Evolutionary conservation across 2,329 filamentous ascomycete genomes (phyloP), one percentile per base, ranked within the genome.

Genomic region (Ceratocystis alfenasii): DNA sequence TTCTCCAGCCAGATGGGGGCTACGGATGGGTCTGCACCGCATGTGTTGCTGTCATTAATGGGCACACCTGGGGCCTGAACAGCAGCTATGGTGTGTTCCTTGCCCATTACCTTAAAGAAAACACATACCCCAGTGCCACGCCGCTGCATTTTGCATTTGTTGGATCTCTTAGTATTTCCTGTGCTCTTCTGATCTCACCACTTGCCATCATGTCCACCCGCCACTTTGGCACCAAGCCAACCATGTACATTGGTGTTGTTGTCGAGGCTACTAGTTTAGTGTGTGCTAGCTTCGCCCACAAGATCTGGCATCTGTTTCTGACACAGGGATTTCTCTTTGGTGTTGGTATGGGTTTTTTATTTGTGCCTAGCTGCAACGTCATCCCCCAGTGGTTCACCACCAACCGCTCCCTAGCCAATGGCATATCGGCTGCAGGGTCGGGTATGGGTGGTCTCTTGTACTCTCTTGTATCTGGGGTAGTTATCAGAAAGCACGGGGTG

Each of bases 261-360:
- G 76, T 92, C 60, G 83, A 89, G 73, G 80, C 84, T 0, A 75
- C 78, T 7, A 85, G 83, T 25, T 80, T 92, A 68, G 81, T 91
- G 57, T 83, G 83, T 1, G 88, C 89, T 6, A 87, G 84, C 15
- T 91, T 90, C 70, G 82, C 87, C 0, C 77, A 73, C 17, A 72
- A 83, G 66, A 85, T 89, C 66, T 92, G 88, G 86, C 88, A 93
- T 45, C 79, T 94, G 0, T 85, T 91, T 66, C 79, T 93, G 0
- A 83, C 81, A 5, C 89, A 93, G 72, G 89, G 89, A 3, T 72
- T 92, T 2, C 83, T 85, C 65, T 92, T 93, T 69, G 89, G 89
- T n/a, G 74, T 87, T 25, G 89, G 88, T 2, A 87, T 93, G 81
- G 89, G 89, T 0, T 86, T 92, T 66, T 77, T 87, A 8, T 93